These are phyloP conservation scores for Mucor piriformis DNA, from an alignment of 371 early-diverging fungal species.

Conservation along the genomic window DNA sequence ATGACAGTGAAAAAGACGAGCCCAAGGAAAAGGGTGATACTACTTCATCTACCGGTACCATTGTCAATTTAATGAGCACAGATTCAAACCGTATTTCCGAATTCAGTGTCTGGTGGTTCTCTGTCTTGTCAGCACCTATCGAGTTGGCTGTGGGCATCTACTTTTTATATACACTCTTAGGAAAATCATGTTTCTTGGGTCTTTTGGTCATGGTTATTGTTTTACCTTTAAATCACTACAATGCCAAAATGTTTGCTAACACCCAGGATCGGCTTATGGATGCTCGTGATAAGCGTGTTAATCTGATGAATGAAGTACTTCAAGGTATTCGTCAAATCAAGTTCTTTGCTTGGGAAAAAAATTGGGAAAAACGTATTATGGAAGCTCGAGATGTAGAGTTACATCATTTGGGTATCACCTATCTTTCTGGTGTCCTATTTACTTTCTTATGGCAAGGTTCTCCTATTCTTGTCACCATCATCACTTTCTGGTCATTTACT, in stretches of 20 bases:
- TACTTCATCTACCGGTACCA: conserved; percentile 64
- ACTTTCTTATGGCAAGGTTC: conserved; percentile 44
- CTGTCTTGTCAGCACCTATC: conserved; percentile 55
- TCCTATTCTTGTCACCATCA: conserved; percentile 55
- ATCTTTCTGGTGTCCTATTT: conserved; percentile 29
- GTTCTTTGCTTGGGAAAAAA: conserved; percentile 66
- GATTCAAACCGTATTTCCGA: conserved; percentile 69
- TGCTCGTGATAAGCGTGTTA: conserved; percentile 57
- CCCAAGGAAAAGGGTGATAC: conserved; percentile 36
- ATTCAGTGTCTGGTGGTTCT: conserved; percentile 51
- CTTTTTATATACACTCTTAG: conserved; percentile 67
- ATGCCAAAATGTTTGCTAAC: conserved; percentile 53
- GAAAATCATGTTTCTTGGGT: conserved; percentile 69
- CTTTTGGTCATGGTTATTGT: conserved; percentile 59
- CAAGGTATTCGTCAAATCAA: conserved; percentile 76
- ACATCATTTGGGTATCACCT: conserved; percentile 43
- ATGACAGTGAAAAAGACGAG: conserved; percentile 6
- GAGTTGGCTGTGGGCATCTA: conserved; percentile 63
- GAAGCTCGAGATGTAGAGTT: conserved; percentile 58
- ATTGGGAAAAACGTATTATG: conserved; percentile 47
- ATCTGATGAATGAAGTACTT: conserved; percentile 59
- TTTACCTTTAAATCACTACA: conserved; percentile 56
- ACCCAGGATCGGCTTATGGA: conserved; percentile 58
- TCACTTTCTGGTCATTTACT: conserved; percentile 59
- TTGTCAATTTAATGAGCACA: conserved; percentile 88